Evolutionary conservation across 176 grass and related monocot species (phyloP).

Genomic region (Cocos nucifera): DNA sequence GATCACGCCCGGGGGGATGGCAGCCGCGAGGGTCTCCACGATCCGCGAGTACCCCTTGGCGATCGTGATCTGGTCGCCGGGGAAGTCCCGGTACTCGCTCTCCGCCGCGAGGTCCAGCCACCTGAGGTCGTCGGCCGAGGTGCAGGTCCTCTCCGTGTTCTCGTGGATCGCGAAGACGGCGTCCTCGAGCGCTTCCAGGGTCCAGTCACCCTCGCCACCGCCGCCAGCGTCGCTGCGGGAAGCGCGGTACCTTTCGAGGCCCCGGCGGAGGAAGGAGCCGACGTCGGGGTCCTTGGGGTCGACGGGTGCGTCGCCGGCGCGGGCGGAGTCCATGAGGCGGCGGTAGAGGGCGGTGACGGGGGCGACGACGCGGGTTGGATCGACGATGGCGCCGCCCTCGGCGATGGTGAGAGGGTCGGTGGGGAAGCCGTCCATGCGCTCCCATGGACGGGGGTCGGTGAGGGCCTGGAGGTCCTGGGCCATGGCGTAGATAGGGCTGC

Average conservation of each 20-base stretch:
- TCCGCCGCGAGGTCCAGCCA: constrained; percentile 66
- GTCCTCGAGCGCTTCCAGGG: constrained; percentile 46
- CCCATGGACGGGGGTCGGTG: constrained; percentile 25
- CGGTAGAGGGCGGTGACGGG: constrained; percentile 49
- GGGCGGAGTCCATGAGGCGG: constrained; percentile 54
- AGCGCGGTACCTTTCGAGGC: constrained; percentile 43
- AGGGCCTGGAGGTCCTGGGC: constrained; percentile 43
- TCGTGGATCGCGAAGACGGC: constrained; percentile 60
- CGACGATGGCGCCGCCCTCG: constrained; percentile 50
- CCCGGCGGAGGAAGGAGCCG: constrained; percentile 47
- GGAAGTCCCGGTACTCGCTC: constrained; percentile 80
- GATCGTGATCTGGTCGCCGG: constrained; percentile 77
- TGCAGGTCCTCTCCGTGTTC: constrained; percentile 44
- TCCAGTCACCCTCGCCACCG: constrained; percentile 8
- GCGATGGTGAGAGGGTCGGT: constrained; percentile 49
- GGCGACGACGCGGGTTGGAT: constrained; percentile 28
- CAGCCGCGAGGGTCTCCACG: constrained; percentile 35
- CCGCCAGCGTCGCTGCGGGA: neutral
- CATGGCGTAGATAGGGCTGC: constrained; percentile 62
- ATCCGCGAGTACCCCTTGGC: constrained; percentile 59
- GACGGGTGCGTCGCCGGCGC: constrained; percentile 28
- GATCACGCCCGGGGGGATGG: constrained; percentile 41
- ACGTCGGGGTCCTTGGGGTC: constrained; percentile 16
- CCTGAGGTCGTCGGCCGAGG: constrained; percentile 54
- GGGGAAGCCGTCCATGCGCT: constrained; percentile 84